Percentiles rank a stretch among this genome's conserved stretches.
phyloP scores from a whole-genome alignment of 371 early-diverging fungal species.

The Mortierella sp. region DNA sequence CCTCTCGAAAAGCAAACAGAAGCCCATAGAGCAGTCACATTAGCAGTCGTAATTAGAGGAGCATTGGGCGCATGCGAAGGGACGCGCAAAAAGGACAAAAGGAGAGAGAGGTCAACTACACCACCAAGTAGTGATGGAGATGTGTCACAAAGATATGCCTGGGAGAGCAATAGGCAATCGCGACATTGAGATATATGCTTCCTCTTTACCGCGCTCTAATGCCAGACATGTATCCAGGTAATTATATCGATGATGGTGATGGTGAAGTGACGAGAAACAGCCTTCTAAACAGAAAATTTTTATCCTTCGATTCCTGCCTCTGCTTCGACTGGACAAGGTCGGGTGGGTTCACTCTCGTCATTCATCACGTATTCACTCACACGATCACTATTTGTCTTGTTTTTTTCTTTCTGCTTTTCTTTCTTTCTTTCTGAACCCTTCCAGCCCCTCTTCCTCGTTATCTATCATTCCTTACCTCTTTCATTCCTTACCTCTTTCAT shows the following conservation, averaged over 20 bases:
- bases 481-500: not conserved
- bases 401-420: not conserved
- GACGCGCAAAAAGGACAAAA: not conserved
- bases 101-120: too few species aligned
- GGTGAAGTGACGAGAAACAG: not conserved
- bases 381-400: not conserved
- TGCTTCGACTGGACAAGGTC: not conserved
- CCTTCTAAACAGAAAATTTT: not conserved
- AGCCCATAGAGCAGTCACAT: not conserved
- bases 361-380: not conserved
- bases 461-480: not conserved
- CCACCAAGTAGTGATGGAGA: too few species aligned
- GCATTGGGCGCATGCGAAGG: not conserved
- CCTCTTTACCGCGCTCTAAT: not conserved
- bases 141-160: too few species aligned
- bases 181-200: not conserved
- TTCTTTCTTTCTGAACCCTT: not conserved
- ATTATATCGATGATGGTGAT: not conserved
- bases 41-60: not conserved
- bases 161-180: too few species aligned
- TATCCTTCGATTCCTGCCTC: not conserved
- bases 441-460: not conserved
- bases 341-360: not conserved
- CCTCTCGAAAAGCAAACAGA: slow-evolving; percentile 1
- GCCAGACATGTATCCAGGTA: not conserved